Evolutionary conservation across 345 rosid genomes (phyloP).

Genomic region (Linum lewisii): DNA sequence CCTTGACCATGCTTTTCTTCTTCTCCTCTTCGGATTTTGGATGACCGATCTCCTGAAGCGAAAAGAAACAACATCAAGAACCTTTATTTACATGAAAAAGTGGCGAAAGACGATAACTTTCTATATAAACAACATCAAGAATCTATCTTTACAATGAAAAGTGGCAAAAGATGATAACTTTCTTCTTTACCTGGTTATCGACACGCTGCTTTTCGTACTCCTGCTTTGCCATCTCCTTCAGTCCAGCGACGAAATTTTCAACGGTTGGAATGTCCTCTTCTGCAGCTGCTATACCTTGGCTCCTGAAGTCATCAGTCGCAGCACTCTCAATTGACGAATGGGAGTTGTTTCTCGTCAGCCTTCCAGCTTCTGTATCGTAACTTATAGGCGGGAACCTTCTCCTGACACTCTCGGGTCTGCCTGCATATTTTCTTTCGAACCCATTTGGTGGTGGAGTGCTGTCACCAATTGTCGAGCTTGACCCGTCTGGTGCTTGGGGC

Average conservation of each 20-base stretch:
- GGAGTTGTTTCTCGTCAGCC: conserved; percentile 61
- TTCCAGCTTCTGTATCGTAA: conserved; percentile 22
- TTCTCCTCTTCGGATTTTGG: conserved; percentile 25
- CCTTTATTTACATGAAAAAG: not conserved
- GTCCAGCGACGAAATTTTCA: conserved; percentile 65
- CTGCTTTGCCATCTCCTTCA: conserved; percentile 64
- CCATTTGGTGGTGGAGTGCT: conserved; percentile 65
- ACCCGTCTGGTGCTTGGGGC: conserved; percentile 6
- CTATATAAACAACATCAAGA: too few species aligned
- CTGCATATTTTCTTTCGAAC: conserved; percentile 44
- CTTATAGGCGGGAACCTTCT: conserved; percentile 35
- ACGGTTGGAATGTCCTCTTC: conserved; percentile 69
- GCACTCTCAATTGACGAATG: conserved; percentile 67
- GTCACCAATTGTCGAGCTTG: conserved; percentile 13
- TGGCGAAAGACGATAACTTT: too few species aligned
- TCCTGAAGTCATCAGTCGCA: conserved; percentile 34
- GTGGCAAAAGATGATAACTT: conserved; percentile 1
- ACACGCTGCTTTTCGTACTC: conserved; percentile 37
- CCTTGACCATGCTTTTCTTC: conserved; percentile 27
- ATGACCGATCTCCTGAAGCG: conserved; percentile 26
- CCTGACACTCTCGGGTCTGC: conserved; percentile 48
- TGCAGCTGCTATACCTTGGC: conserved; percentile 35
- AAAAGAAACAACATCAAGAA: conserved; percentile 10
- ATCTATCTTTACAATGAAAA: not conserved
- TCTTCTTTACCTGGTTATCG: conserved; percentile 29